Evolutionary conservation across 441 rosid species (phyloP), one percentile per base, ranked within the genome.

Genomic region (Gossypium trilobum): DNA sequence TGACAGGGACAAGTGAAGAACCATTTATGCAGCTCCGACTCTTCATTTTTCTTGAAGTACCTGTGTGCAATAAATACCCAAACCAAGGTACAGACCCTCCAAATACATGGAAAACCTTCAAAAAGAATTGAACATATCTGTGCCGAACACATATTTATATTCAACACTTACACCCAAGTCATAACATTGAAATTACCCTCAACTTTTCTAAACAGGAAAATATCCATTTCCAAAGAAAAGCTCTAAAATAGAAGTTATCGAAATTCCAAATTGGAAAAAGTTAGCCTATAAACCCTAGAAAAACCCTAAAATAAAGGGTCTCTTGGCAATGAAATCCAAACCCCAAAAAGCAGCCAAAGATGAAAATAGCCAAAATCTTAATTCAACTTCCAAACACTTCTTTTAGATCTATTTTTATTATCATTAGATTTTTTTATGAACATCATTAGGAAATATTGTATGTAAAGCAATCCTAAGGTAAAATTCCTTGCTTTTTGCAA

Each of bases 381-480:
- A 57, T 55, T 58, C 66, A 71, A 71, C 25, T 62, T 31, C 54
- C 58, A 14, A 25, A 16, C 71, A 64, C 11, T 13, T 46, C 17
- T 25, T 48, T 14, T 7, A 48, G 36, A 20, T 44, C 36, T 22
- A 23, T 44, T 65, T 22, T 23, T 63, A 36, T 36, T 36, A 36
- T 36, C 44, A 8, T 36, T 36, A 36, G 44, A 36, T 36, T 36
- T 36, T 36, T 36, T 36, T 36, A 36, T 36, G 44, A 36, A 36
- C 10, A 36, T 20, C 54, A 65, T 22, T 65, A 13, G 64, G 51
- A 66, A 7, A 6, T 13, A 46, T 66, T 48, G 39, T 8, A 14
- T 50, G 14, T n/a, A 27, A 16, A 67, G 8, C 22, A 25, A 25
- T 50, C 23, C 42, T 25, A 50, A 13, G 52, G 22, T 50, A 68